Base-by-base conservation (phyloP, 1,139 yeast species). In the Ogataea hybrid region DNA sequence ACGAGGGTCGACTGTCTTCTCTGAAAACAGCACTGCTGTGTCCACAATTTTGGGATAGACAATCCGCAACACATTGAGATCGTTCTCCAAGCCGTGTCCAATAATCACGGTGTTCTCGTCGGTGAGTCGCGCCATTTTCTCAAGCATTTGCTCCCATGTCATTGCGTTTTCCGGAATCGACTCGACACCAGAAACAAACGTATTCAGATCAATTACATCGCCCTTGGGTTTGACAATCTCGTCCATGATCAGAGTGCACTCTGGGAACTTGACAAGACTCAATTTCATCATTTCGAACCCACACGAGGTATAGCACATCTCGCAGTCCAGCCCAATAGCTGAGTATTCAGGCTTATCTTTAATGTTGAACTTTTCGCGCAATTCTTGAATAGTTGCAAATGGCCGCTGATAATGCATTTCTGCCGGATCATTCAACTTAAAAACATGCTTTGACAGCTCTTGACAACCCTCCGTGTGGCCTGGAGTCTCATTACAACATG, bases 71-170 rank as follows among this genome's bases (percentile, higher is more conserved):
- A 92, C 83, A 54, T 83, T 84, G 59, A 92, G 64, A 64, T 92
- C 98, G 61, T 92, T 92, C 56, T 92, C 97, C 33, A 92, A 69
- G 0, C 97, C 97, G 63, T 92, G 98, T 0, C 98, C 98, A 4
- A 92, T 72, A 2, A 92, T 59, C 17, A 92, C 79, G 2, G 96
- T 89, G 35, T 79, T 70, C 16, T 69, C 58, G 51, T 83, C 83
- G 3, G 89, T 73, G 43, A 78, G 64, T 4, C 75, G 68, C 1
- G 74, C 61, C 35, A 81, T 62, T 17, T 79, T 58, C 10, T 68
- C 62, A 45, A 83, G 69, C 54, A 79, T 76, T 35, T 79, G 79
- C 11, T 77, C 76, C 56, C 85, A 84, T 0, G 78, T 61, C 35
- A 83, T 57, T 1, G 95, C 78, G 17, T 72, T 73, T 10, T 61